Evolutionary conservation across 202 grass and related monocot genomes (phyloP).

Genomic region (Brachypodium distachyon): DNA sequence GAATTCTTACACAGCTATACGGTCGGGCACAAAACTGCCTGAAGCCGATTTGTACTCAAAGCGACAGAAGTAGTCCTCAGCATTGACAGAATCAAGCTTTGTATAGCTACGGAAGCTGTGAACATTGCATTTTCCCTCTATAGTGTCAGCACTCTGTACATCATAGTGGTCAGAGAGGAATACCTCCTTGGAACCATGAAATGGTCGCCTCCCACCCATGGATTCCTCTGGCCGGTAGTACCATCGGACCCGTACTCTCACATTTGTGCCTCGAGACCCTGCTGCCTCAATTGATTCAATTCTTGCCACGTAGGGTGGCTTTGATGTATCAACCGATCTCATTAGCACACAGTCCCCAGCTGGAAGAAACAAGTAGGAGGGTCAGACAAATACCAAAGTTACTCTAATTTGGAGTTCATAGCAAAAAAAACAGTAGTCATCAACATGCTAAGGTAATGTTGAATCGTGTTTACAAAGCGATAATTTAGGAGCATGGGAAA

Average conservation of each 20-base stretch:
- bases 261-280: constrained; percentile 60
- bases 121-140: constrained; percentile 82
- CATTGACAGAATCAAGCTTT: constrained; percentile 86
- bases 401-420: neutral
- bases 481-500: neutral
- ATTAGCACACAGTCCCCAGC: constrained; percentile 88
- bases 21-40: constrained; percentile 90
- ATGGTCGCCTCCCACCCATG: constrained; percentile 72
- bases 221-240: constrained; percentile 94
- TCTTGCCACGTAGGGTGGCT: constrained; percentile 73
- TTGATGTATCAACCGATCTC: constrained; percentile 59
- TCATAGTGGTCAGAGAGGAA: constrained; percentile 95
- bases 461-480: neutral
- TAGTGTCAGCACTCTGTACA: constrained; percentile 87
- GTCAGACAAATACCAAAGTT: neutral
- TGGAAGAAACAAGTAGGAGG: constrained; percentile 28
- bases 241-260: constrained; percentile 89
- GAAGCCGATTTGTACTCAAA: constrained; percentile 93
- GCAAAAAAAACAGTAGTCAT: neutral
- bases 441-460: neutral
- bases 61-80: constrained; percentile 93
- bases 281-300: constrained; percentile 72
- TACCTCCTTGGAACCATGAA: constrained; percentile 89
- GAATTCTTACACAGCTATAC: constrained; percentile 90
- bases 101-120: constrained; percentile 92